Evolutionary conservation across 2,329 filamentous ascomycete genomes (phyloP).

Genomic region (Monosporascus ibericus): DNA sequence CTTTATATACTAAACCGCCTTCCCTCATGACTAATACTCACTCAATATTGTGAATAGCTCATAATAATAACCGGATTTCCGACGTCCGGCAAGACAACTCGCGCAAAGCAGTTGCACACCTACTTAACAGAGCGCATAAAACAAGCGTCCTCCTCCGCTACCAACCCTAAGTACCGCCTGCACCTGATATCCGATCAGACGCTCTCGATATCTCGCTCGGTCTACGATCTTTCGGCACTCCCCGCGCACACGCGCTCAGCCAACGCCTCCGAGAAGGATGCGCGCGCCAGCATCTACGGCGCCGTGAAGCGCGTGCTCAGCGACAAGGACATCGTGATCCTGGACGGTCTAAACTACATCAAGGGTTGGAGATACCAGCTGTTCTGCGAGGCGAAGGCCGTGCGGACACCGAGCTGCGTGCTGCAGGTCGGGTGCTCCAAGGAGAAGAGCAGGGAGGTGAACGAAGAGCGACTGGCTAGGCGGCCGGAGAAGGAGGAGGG

Average conservation of each 20-base stretch:
- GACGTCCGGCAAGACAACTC: slow-evolving; percentile 62
- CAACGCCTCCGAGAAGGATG: slow-evolving; percentile 74
- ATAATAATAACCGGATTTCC: slow-evolving; percentile 63
- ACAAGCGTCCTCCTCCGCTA: slow-evolving; percentile 22
- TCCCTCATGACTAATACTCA: slow-evolving; percentile 1
- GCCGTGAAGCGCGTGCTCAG: slow-evolving; percentile 72
- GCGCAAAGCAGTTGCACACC: slow-evolving; percentile 58
- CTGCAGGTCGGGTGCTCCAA: slow-evolving; percentile 56
- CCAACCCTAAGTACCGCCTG: slow-evolving; percentile 49
- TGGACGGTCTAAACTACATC: slow-evolving; percentile 81
- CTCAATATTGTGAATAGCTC: slow-evolving; percentile 37
- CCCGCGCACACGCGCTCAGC: slow-evolving; percentile 61
- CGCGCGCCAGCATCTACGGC: slow-evolving; percentile 67
- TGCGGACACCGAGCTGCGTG: slow-evolving; percentile 69
- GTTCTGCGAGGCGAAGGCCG: slow-evolving; percentile 76
- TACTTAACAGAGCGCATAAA: slow-evolving; percentile 56
- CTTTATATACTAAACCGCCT: background rate
- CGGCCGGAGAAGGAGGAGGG: slow-evolving; percentile 37
- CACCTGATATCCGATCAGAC: slow-evolving; percentile 70
- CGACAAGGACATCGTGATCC: slow-evolving; percentile 68
- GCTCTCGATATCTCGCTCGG: slow-evolving; percentile 61
- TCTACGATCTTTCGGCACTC: slow-evolving; percentile 61
- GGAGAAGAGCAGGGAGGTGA: slow-evolving; percentile 50
- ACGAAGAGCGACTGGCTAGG: slow-evolving; percentile 47
- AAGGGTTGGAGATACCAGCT: slow-evolving; percentile 86